Conservation (phyloP, 176 grass and related monocot genomes). For the Oryza longistaminata region DNA sequence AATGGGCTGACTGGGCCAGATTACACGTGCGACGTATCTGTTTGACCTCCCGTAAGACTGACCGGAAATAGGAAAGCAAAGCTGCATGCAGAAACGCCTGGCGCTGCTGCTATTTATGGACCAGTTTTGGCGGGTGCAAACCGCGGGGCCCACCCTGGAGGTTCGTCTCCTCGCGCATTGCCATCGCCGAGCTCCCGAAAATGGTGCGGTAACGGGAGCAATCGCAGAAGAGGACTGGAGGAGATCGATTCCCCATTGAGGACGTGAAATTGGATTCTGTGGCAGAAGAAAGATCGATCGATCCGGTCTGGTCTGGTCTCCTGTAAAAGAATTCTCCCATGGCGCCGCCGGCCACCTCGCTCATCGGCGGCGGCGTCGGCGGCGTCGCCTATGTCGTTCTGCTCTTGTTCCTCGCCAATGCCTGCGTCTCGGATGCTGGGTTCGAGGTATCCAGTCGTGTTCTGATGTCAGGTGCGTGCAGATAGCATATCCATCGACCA, state of each 20-base stretch:
- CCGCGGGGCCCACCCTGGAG: slow-evolving; percentile 24
- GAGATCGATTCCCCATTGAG: background rate
- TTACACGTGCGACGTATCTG: background rate
- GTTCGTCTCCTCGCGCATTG: background rate
- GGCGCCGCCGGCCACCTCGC: slow-evolving; percentile 33
- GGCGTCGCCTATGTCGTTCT: slow-evolving; percentile 8
- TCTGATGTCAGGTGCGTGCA: slow-evolving; percentile 36
- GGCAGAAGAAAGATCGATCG: background rate
- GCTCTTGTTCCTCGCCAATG: slow-evolving; percentile 22
- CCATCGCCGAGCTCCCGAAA: slow-evolving; percentile 29
- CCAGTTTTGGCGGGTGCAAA: slow-evolving; percentile 30
- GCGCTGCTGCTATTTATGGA: slow-evolving; percentile 39
- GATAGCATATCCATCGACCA: background rate
- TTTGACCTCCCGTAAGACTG: background rate
- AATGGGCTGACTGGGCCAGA: background rate
- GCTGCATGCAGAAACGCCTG: background rate
- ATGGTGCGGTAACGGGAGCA: slow-evolving; percentile 24
- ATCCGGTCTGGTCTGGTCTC: background rate
- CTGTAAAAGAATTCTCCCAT: background rate
- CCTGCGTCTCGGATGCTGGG: background rate
- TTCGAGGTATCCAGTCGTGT: background rate
- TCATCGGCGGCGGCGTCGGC: slow-evolving; percentile 2
- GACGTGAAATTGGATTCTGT: background rate
- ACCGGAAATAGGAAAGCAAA: background rate
- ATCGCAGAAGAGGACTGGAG: background rate